Base-by-base conservation (phyloP, 495 filamentous ascomycete genomes). In the Hyaloscypha bicolor region DNA sequence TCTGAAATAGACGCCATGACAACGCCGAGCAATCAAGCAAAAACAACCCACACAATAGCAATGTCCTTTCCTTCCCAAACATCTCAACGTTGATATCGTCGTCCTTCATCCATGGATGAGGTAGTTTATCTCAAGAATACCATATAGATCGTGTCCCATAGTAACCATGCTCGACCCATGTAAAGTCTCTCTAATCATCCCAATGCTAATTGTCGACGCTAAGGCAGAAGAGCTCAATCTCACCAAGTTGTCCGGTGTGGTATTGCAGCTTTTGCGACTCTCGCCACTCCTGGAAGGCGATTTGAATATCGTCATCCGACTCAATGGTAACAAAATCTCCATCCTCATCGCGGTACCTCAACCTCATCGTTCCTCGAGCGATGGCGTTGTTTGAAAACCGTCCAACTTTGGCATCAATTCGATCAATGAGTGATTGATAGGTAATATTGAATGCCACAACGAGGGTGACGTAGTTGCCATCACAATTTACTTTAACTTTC, bases 381-480 rank as follows among this genome's bases (percentile, higher is more conserved):
- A 97, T 93, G 19, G 90, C 92, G 69, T 89, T 88, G 70, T 85
- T 89, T 9, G 93, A 94, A 68, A 91, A 90, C 55, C 93, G 86
- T 48, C 88, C 89, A 70, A 99, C 85, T 77, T 98, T 98, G 29
- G 91, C 91, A 76, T 98, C 96, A 73, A 99, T 97, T n/a, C 95
- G 93, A 73, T 98, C 94, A 58, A 93, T 91, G 29, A 99, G 82
- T 33, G 92, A 93, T 58, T 93, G 91, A 78, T 96, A 97, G 55
- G 91, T 86, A 72, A 98, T 99, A 72, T 93, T 95, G 80, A 90
- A 94, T 25, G 92, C 88, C 53, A 96, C 95, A 37, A 99, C 94
- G 12, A 99, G 83, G 0, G 93, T 97, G 64, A 97, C 89, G 71
- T 96, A 94, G 65, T 86, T 88, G 21, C 87, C 86, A 60, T 87